A percentile compares a stretch with the other conserved stretches of the same genome.
Evolutionary conservation across 179 eudicot species (phyloP).

Genomic region (Beta lomatogona): DNA sequence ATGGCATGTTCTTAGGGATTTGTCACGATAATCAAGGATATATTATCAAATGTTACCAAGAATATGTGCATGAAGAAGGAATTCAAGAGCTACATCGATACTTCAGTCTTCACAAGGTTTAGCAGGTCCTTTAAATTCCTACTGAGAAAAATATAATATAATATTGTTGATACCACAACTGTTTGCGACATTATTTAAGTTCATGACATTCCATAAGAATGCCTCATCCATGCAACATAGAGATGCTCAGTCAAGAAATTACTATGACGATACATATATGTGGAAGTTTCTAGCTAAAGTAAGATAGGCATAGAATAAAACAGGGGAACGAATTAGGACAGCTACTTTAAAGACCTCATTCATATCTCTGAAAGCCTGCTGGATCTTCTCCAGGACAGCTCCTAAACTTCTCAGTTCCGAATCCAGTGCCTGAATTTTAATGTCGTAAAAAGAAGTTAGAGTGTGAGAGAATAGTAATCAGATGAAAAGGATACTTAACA

Average conservation of each 20-base stretch:
- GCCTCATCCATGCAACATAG: conserved; percentile 3
- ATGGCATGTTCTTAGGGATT: not conserved
- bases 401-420: conserved; percentile 49
- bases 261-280: not conserved
- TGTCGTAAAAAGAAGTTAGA: not conserved
- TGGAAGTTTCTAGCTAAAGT: not conserved
- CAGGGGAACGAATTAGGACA: not conserved
- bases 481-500: not conserved
- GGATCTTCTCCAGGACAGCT: conserved; percentile 45
- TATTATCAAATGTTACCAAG: conserved; percentile 5
- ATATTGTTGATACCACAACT: not conserved
- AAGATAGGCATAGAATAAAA: not conserved
- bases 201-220: not conserved
- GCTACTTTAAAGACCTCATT: conserved; percentile 36
- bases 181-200: conserved; percentile 1
- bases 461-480: not conserved
- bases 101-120: not conserved
- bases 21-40: conserved; percentile 7
- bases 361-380: conserved; percentile 48
- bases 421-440: conserved; percentile 45
- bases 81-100: not conserved
- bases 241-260: not conserved
- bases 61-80: not conserved
- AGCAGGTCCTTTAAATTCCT: not conserved
- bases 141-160: not conserved